Percentiles rank a stretch among this genome's conserved stretches.
Evolutionary conservation across 2,329 filamentous ascomycete genomes (phyloP).

Genomic region (Truncatella angustata): DNA sequence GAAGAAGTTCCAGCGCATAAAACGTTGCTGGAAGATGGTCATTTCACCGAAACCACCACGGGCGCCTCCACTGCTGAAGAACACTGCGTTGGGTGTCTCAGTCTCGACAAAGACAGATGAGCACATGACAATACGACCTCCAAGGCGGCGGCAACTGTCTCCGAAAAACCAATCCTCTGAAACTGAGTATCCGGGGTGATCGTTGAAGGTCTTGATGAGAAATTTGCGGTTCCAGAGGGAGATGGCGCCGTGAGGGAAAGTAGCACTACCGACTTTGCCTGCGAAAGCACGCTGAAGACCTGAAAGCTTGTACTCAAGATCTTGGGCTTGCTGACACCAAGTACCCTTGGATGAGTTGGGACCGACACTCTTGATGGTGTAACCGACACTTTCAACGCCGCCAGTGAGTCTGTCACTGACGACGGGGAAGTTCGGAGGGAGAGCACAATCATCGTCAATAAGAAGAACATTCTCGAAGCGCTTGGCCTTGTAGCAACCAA

Average conservation of each 20-base stretch:
- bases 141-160: slow-evolving; percentile 39
- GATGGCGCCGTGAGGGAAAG: slow-evolving; percentile 50
- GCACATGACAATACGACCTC: slow-evolving; percentile 46
- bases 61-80: slow-evolving; percentile 35
- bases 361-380: slow-evolving; percentile 46
- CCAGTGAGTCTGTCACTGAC: slow-evolving; percentile 41
- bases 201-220: slow-evolving; percentile 41
- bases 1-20: slow-evolving; percentile 52
- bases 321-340: slow-evolving; percentile 44
- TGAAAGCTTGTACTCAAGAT: slow-evolving; percentile 51
- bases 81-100: slow-evolving; percentile 42
- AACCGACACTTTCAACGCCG: slow-evolving; percentile 42
- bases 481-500: slow-evolving; percentile 43
- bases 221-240: slow-evolving; percentile 47
- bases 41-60: slow-evolving; percentile 51
- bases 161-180: slow-evolving; percentile 54
- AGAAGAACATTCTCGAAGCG: slow-evolving; percentile 43
- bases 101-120: slow-evolving; percentile 50
- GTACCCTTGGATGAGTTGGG: slow-evolving; percentile 32
- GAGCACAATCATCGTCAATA: slow-evolving; percentile 48
- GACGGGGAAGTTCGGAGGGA: slow-evolving; percentile 46
- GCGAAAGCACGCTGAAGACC: slow-evolving; percentile 43
- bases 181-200: slow-evolving; percentile 48
- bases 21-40: slow-evolving; percentile 50
- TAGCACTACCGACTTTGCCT: slow-evolving; percentile 43